Percentiles rank a stretch among this genome's conserved stretches.
phyloP scores from a whole-genome alignment of 208 protist genomes.

The Leishmania martiniquensis region DNA sequence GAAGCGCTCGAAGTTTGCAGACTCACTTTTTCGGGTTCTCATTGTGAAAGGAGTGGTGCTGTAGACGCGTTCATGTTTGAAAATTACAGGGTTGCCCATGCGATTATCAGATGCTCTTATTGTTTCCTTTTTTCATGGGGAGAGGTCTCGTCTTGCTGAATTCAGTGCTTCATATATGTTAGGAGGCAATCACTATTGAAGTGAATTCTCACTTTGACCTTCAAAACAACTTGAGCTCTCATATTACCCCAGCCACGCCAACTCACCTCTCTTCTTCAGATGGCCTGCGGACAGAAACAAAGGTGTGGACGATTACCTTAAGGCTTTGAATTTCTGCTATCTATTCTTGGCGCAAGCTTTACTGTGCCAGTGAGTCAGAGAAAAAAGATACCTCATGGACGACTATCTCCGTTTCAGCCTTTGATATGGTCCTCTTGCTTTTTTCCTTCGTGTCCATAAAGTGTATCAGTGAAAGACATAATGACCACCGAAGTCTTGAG shows the following conservation, averaged over 20 bases:
- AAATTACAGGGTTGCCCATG: not conserved
- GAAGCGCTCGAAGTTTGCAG: not conserved
- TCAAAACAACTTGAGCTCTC: not conserved
- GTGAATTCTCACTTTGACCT: not conserved
- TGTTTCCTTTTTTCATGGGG: not conserved
- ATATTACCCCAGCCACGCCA: not conserved
- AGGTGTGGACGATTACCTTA: too few relatives aligned
- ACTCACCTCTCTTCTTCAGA: not conserved
- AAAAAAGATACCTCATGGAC: too few relatives aligned
- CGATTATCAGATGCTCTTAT: not conserved
- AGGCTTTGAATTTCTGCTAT: too few relatives aligned
- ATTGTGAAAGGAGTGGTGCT: not conserved
- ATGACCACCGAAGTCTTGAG: too few relatives aligned
- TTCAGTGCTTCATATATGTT: not conserved
- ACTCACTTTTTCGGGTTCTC: not conserved
- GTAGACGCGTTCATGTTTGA: not conserved
- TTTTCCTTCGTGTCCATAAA: not conserved
- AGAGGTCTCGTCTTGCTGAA: not conserved
- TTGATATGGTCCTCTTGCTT: not conserved
- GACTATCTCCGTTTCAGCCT: not conserved
- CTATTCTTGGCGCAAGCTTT: not conserved
- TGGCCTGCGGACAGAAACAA: not conserved
- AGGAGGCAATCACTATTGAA: not conserved
- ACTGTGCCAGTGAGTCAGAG: not conserved
- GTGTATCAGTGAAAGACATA: not conserved